These are phyloP conservation scores for Paracamarosporium sp. DNA, from an alignment of 2,329 filamentous ascomycete genomes.

Conservation along the genomic window DNA sequence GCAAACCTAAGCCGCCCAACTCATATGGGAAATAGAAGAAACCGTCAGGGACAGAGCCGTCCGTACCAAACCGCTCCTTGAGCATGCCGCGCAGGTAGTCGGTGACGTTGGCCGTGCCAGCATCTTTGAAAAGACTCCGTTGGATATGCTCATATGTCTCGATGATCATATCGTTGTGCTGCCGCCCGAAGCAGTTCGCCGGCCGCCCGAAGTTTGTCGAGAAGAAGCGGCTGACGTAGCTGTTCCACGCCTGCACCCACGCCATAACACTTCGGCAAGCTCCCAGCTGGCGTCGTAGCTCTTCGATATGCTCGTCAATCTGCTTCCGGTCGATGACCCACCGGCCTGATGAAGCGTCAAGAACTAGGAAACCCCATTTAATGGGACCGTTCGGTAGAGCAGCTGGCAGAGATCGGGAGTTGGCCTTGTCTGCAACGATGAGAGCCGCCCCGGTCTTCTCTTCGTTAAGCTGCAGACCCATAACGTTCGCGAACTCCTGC, in stretches of 20 bases:
- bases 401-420: constrained; percentile 21
- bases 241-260: constrained; percentile 68
- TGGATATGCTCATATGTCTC: constrained; percentile 61
- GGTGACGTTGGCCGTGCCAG: constrained; percentile 52
- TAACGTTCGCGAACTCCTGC: constrained; percentile 59
- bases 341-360: constrained; percentile 59
- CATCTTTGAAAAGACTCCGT: constrained; percentile 54
- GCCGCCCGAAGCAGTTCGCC: constrained; percentile 61
- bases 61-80: constrained; percentile 46
- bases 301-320: constrained; percentile 66
- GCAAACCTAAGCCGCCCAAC: constrained; percentile 55
- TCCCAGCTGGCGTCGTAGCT: constrained; percentile 65
- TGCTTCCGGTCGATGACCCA: constrained; percentile 67
- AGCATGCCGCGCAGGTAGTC: constrained; percentile 57
- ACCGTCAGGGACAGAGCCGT: constrained; percentile 50
- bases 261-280: constrained; percentile 63
- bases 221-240: constrained; percentile 64
- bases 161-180: constrained; percentile 64
- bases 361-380: constrained; percentile 65
- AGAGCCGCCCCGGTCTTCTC: constrained; percentile 64
- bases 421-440: constrained; percentile 41
- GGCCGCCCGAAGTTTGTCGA: constrained; percentile 64
- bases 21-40: constrained; percentile 57
- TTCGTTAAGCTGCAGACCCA: constrained; percentile 65
- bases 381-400: constrained; percentile 61